phyloP scores from a whole-genome alignment of 192 early-diverging fungal genomes.

The Coemansia sp. region DNA sequence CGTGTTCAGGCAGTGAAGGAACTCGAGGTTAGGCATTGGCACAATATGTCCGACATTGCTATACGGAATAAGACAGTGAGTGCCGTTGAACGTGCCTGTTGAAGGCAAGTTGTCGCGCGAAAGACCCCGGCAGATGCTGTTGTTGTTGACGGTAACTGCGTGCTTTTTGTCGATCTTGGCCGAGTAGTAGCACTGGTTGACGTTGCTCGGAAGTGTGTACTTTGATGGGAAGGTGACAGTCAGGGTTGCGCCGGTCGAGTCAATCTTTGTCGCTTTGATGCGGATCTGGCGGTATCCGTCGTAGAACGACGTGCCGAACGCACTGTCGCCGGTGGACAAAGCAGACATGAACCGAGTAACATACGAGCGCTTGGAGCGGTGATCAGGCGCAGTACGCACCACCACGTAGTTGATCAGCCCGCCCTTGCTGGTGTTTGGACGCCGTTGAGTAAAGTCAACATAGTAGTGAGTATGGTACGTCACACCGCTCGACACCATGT shows the following conservation, averaged over 20 bases:
- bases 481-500: background rate
- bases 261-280: background rate
- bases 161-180: background rate
- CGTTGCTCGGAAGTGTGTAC: background rate
- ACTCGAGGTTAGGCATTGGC: background rate
- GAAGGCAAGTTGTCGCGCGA: background rate
- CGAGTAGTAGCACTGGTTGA: conserved; percentile 9
- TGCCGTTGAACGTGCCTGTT: background rate
- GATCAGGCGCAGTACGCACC: background rate
- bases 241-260: background rate
- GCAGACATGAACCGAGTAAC: conserved; percentile 1
- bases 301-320: background rate
- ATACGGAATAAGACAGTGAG: background rate
- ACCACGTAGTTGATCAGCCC: conserved; percentile 1
- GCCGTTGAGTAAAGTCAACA: conserved; percentile 2
- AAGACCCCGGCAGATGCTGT: background rate
- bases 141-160: background rate
- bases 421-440: background rate
- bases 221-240: background rate
- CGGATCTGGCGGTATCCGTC: background rate
- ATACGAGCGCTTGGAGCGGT: background rate
- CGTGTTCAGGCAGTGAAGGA: background rate
- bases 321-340: background rate
- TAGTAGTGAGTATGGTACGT: conserved; percentile 5
- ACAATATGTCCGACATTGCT: background rate